phyloP scores from a whole-genome alignment of 306 rosid species.

The Vigna reflexopilosa region DNA sequence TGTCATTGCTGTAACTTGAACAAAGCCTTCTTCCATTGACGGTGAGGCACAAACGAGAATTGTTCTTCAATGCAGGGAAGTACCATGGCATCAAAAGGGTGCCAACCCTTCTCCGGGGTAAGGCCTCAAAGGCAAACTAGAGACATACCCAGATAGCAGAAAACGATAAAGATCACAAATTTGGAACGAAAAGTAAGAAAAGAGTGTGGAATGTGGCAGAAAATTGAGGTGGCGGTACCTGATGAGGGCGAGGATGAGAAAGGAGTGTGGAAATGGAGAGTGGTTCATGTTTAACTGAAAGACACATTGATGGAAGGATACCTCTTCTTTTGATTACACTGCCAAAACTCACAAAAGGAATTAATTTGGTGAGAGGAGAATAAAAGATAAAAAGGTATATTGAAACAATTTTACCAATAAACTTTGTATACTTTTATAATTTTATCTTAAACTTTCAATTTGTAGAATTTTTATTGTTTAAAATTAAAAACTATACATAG shows the following conservation, averaged over 20 bases:
- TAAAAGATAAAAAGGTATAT: too few relatives aligned
- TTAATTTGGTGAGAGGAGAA: too few relatives aligned
- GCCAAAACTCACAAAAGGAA: neutral
- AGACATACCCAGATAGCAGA: constrained; percentile 41
- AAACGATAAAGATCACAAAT: neutral
- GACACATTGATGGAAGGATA: constrained; percentile 42
- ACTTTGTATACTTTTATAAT: too few relatives aligned
- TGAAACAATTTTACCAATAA: too few relatives aligned
- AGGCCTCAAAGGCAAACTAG: constrained; percentile 34
- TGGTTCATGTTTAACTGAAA: constrained; percentile 25
- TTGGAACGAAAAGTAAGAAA: neutral
- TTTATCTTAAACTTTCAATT: too few relatives aligned
- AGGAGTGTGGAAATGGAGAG: constrained; percentile 27
- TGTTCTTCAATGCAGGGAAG: constrained; percentile 21
- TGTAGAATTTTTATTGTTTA: too few relatives aligned
- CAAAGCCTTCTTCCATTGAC: constrained; percentile 41
- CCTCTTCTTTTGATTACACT: neutral
- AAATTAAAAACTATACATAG: too few relatives aligned
- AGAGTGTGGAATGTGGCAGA: neutral
- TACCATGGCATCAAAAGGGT: constrained; percentile 40
- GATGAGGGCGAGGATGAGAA: constrained; percentile 28
- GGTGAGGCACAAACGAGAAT: constrained; percentile 40
- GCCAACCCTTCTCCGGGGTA: constrained; percentile 23
- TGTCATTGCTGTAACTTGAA: constrained; percentile 44
- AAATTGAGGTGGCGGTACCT: constrained; percentile 40